These are phyloP conservation scores for Xanthoparmelia taractica DNA, from an alignment of 495 filamentous ascomycete species.

Conservation along the genomic window DNA sequence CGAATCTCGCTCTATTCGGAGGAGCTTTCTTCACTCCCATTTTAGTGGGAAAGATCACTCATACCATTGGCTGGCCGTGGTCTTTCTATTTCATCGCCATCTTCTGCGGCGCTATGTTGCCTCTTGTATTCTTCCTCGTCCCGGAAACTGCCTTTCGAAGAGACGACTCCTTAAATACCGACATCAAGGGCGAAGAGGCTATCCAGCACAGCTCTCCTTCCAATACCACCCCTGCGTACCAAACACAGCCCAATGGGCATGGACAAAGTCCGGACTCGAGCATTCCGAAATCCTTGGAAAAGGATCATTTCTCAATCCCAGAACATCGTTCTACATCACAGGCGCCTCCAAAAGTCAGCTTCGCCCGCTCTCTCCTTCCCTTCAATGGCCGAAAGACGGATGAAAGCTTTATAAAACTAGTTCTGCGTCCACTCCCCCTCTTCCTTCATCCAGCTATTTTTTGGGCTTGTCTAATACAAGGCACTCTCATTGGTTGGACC, in stretches of 20 bases:
- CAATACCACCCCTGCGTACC: background rate
- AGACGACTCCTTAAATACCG: constrained; percentile 54
- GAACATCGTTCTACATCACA: background rate
- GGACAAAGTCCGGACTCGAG: constrained; percentile 6
- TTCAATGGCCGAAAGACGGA: constrained; percentile 78
- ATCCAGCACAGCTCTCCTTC: background rate
- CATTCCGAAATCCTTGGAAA: constrained; percentile 4
- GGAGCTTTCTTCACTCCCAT: constrained; percentile 78
- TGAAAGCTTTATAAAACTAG: constrained; percentile 51
- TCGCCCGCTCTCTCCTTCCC: constrained; percentile 48
- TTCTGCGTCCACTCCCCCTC: constrained; percentile 55
- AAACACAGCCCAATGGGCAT: background rate
- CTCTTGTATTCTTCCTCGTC: constrained; percentile 65
- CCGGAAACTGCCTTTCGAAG: constrained; percentile 79
- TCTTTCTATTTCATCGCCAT: constrained; percentile 67
- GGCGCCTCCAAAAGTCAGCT: constrained; percentile 42
- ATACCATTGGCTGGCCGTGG: constrained; percentile 67
- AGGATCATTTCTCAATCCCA: background rate
- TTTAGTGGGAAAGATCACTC: constrained; percentile 63
- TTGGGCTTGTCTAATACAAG: constrained; percentile 88
- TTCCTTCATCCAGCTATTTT: constrained; percentile 77
- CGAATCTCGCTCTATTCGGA: constrained; percentile 82
- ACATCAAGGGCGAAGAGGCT: constrained; percentile 35
- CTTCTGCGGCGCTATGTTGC: constrained; percentile 54
- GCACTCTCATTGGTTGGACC: constrained; percentile 87